phyloP scores from a whole-genome alignment of 495 filamentous ascomycete species.

The Pseudotulostoma volvatum region DNA sequence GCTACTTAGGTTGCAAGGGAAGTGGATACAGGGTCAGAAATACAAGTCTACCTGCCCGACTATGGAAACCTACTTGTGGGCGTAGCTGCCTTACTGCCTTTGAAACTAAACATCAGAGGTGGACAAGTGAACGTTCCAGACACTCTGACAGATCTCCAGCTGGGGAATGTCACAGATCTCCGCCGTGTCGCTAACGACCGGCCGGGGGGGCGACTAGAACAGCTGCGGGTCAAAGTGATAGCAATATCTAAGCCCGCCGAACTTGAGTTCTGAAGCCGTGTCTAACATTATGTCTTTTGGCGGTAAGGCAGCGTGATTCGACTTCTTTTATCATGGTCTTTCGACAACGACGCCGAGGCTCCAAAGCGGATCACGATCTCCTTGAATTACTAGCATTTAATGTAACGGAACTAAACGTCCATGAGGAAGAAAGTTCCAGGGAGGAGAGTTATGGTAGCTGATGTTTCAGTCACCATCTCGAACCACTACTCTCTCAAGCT shows the following conservation, averaged over 20 bases:
- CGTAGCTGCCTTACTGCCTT: slow-evolving; percentile 52
- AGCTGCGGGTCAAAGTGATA: slow-evolving; percentile 51
- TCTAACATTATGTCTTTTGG: slow-evolving; percentile 57
- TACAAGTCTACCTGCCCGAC: slow-evolving; percentile 70
- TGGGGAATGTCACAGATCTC: slow-evolving; percentile 62
- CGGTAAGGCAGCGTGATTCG: too few relatives aligned
- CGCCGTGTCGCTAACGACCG: slow-evolving; percentile 75
- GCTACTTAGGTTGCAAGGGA: slow-evolving; percentile 68
- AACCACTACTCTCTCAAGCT: slow-evolving; percentile 64
- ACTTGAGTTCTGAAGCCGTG: slow-evolving; percentile 55
- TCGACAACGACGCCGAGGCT: slow-evolving; percentile 6
- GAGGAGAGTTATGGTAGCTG: slow-evolving; percentile 49
- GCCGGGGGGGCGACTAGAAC: slow-evolving; percentile 56
- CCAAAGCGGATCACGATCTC: slow-evolving; percentile 38
- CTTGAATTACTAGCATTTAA: slow-evolving; percentile 64
- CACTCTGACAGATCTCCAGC: slow-evolving; percentile 54
- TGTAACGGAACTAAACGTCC: slow-evolving; percentile 58
- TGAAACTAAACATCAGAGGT: slow-evolving; percentile 59
- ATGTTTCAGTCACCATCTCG: slow-evolving; percentile 48
- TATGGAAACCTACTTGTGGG: slow-evolving; percentile 66
- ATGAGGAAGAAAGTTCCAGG: slow-evolving; percentile 41
- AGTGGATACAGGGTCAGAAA: slow-evolving; percentile 52
- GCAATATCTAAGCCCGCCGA: slow-evolving; percentile 55
- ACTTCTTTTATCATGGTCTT: slow-evolving; percentile 1
- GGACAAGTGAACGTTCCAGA: slow-evolving; percentile 61